Percentiles rank a stretch among this genome's conserved stretches.
Conservation (phyloP, 2,329 filamentous ascomycete species). For the Pseudogymnoascus sp. region DNA sequence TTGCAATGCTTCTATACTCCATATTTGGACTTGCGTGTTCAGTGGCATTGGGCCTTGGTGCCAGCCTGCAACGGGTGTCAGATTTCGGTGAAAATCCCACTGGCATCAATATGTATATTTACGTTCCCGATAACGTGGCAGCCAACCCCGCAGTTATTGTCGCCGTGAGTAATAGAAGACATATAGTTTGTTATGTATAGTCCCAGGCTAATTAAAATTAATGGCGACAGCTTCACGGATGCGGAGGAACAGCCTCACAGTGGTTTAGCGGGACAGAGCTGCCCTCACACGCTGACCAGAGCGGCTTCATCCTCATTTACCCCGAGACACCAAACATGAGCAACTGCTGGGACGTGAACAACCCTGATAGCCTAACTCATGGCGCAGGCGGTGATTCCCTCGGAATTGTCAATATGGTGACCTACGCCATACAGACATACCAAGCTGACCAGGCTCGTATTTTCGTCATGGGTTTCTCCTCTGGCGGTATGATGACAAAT, state of each 20-base stretch:
- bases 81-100: constrained; percentile 34
- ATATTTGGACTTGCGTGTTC: neutral
- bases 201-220: neutral
- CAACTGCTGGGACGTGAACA: constrained; percentile 50
- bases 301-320: constrained; percentile 52
- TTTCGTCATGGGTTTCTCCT: constrained; percentile 39
- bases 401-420: constrained; percentile 48
- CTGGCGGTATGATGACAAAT: constrained; percentile 40
- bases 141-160: constrained; percentile 44
- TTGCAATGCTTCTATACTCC: neutral
- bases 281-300: constrained; percentile 39
- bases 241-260: constrained; percentile 42
- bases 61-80: constrained; percentile 25
- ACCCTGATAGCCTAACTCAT: no score
- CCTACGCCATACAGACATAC: constrained; percentile 41
- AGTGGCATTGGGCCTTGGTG: neutral
- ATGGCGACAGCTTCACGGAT: constrained; percentile 38
- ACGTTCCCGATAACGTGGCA: constrained; percentile 37
- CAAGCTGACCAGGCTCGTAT: constrained; percentile 37
- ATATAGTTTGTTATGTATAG: neutral
- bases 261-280: constrained; percentile 44
- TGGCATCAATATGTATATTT: constrained; percentile 36
- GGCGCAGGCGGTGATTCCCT: constrained; percentile 32
- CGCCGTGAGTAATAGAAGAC: constrained; percentile 30
- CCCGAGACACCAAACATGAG: constrained; percentile 43